These are phyloP conservation scores for Pseudozyma thailandica DNA, from an alignment of 1,284 basidiomycete species.

Conservation along the genomic window DNA sequence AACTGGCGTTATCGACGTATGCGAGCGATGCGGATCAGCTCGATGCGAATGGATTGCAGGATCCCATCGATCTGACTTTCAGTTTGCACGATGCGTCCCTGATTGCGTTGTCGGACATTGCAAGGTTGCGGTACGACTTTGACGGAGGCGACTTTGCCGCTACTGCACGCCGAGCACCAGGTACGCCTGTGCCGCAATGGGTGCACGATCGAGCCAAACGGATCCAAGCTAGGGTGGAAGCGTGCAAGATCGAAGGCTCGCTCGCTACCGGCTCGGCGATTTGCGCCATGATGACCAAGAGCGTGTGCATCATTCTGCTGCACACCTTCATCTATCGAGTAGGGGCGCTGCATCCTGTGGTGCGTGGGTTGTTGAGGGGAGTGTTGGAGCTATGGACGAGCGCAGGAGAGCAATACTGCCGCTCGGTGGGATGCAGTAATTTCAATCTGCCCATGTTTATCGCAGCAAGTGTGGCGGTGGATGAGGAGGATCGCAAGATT, in stretches of 20 bases:
- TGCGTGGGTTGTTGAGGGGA: conserved; percentile 8
- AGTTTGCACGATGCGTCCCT: conserved; percentile 23
- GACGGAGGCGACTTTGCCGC: conserved; percentile 32
- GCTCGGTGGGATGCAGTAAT: conserved; percentile 35
- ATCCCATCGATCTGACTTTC: conserved; percentile 17
- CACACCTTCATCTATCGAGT: conserved; percentile 40
- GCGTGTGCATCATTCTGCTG: conserved; percentile 29
- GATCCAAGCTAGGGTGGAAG: conserved; percentile 20
- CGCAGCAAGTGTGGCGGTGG: conserved; percentile 27
- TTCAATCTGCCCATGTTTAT: conserved; percentile 41
- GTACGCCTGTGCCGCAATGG: conserved; percentile 29
- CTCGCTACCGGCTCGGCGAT: conserved; percentile 26
- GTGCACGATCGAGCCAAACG: conserved; percentile 28
- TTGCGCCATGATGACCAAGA: conserved; percentile 35
- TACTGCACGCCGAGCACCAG: conserved; percentile 13
- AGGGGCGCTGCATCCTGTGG: conserved; percentile 30
- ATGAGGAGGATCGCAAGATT: conserved; percentile 21
- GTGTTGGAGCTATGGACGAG: conserved; percentile 36
- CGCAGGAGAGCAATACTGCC: conserved; percentile 34
- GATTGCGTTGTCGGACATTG: conserved; percentile 41
- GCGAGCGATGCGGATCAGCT: background rate
- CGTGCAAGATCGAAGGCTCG: conserved; percentile 15
- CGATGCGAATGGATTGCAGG: background rate
- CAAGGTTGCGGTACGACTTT: conserved; percentile 32
- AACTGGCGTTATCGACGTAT: conserved; percentile 27